Evolutionary conservation across 768 basidiomycete species (phyloP).

Genomic region (Neoboletus brunneissimus): DNA sequence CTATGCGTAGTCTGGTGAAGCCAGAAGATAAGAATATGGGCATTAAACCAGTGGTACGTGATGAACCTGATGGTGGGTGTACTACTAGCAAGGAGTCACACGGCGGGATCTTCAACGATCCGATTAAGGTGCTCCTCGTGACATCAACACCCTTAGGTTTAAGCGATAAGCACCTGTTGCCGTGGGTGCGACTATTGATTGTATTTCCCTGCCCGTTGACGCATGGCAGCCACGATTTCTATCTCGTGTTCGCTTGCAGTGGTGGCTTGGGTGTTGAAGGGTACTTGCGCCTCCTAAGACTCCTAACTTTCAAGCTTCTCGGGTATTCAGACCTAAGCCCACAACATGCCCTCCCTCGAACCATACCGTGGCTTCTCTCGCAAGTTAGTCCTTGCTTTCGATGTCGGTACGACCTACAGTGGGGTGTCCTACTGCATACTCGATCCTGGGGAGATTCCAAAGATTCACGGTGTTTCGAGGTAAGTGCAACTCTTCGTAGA

Average conservation of each 20-base stretch:
- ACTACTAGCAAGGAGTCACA: too few species aligned
- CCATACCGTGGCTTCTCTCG: constrained; percentile 38
- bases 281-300: not conserved
- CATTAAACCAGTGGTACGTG: not conserved
- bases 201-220: not conserved
- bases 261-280: not conserved
- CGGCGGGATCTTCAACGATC: not conserved
- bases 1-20: too few species aligned
- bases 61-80: too few species aligned
- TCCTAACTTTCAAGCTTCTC: not conserved
- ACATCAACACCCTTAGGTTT: not conserved
- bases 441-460: constrained; percentile 34
- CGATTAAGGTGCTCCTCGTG: not conserved
- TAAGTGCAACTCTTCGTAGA: constrained; percentile 1
- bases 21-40: not conserved
- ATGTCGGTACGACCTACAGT: constrained; percentile 44
- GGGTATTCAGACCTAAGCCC: not conserved
- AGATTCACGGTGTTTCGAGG: constrained; percentile 29
- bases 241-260: not conserved
- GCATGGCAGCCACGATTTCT: not conserved
- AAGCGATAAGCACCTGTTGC: not conserved
- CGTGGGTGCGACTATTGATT: not conserved
- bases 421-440: constrained; percentile 39
- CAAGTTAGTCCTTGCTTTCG: constrained; percentile 44
- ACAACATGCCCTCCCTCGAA: constrained; percentile 27